These are phyloP conservation scores for Debaryomycetaceae sp. DNA, from an alignment of 1,139 yeast genomes.

Conservation along the genomic window DNA sequence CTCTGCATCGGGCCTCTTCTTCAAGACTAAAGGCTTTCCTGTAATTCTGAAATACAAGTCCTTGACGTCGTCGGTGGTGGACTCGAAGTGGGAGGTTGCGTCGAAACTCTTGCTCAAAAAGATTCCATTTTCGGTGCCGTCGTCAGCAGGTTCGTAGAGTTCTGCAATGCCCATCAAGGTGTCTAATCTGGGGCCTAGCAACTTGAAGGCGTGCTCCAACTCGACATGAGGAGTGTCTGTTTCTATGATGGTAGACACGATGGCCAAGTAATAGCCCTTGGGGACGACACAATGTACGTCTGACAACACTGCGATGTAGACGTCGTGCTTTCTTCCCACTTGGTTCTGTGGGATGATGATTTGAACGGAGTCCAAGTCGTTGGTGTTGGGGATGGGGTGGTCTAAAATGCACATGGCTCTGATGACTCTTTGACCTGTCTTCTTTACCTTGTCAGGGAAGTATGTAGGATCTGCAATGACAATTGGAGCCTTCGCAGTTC, in stretches of 20 bases:
- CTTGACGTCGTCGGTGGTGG: constrained; percentile 95
- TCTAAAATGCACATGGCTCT: constrained; percentile 93
- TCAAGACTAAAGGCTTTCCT: constrained; percentile 86
- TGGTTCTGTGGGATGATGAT: constrained; percentile 96
- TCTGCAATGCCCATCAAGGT: constrained; percentile 97
- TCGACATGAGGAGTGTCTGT: constrained; percentile 92
- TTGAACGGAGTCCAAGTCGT: constrained; percentile 85
- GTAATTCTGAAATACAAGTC: constrained; percentile 89
- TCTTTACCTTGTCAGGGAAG: constrained; percentile 85
- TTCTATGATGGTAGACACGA: constrained; percentile 91
- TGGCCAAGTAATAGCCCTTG: constrained; percentile 87
- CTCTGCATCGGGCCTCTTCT: constrained; percentile 65
- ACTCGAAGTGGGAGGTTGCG: constrained; percentile 92
- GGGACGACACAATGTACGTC: constrained; percentile 90
- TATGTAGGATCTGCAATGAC: constrained; percentile 98
- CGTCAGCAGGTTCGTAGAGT: constrained; percentile 79
- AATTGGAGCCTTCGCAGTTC: constrained; percentile 85
- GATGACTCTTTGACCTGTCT: constrained; percentile 83
- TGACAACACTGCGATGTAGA: constrained; percentile 88
- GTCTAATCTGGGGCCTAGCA: constrained; percentile 75
- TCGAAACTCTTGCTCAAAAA: constrained; percentile 88
- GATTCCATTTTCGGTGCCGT: constrained; percentile 77
- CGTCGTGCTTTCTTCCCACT: constrained; percentile 88
- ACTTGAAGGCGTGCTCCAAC: constrained; percentile 89
- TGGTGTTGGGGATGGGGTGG: constrained; percentile 84